Conservation (phyloP, 1,139 yeast genomes). For the Zygosaccharomyces pseudobailii region DNA sequence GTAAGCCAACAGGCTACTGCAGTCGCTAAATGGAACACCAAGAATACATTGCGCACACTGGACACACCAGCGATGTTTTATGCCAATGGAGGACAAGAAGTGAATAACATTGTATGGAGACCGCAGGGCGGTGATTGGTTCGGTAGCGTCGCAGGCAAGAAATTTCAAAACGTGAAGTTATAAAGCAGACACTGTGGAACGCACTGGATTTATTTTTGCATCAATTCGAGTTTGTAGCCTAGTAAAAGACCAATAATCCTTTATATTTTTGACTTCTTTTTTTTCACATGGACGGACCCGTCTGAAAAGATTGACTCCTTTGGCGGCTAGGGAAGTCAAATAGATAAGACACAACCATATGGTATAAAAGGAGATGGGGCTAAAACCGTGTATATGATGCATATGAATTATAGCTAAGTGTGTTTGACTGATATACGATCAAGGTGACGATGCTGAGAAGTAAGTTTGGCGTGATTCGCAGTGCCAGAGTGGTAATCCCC, state of each 20-base stretch:
- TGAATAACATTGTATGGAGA: slow-evolving; percentile 77
- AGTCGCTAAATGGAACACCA: slow-evolving; percentile 12
- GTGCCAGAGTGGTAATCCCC: background rate
- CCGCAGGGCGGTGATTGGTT: slow-evolving; percentile 63
- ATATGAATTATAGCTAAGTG: no score
- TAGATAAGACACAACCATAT: background rate
- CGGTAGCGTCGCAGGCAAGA: slow-evolving; percentile 75
- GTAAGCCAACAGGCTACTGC: background rate
- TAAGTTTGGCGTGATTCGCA: background rate
- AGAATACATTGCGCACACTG: slow-evolving; percentile 12
- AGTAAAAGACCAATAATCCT: background rate
- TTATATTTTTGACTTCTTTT: background rate
- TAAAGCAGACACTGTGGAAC: slow-evolving; percentile 3
- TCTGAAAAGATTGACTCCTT: background rate
- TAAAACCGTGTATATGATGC: background rate
- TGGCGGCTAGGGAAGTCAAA: background rate
- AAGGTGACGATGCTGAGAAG: background rate
- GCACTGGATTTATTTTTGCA: background rate
- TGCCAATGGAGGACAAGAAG: slow-evolving; percentile 37
- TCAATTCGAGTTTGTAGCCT: background rate
- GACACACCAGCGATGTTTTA: slow-evolving; percentile 28
- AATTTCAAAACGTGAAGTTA: slow-evolving; percentile 66
- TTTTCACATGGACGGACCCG: background rate
- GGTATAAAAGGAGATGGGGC: slow-evolving; percentile 1
- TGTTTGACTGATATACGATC: background rate